Base-by-base conservation (phyloP, 2,329 filamentous ascomycete species). In the Fusarium neocosmosporiellum region DNA sequence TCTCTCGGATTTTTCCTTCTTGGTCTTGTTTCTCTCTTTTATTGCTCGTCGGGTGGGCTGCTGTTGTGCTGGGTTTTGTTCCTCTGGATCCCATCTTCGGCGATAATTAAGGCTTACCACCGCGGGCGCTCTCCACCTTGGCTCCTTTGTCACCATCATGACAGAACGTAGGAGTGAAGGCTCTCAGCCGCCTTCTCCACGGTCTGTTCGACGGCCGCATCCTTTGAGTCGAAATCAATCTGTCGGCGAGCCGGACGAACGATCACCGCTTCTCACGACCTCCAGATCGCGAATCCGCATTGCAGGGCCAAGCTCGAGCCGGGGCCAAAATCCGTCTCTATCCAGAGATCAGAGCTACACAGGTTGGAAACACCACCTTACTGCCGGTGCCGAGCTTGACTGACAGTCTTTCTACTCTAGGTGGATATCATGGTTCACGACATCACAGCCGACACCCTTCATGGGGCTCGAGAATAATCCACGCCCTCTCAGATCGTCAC, bases 391-490 rank as follows among this genome's bases (percentile, higher is more conserved):
- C 46, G 41, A 46, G 34, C 41, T 6, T 50, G 37, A 18, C 73
- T 77, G 66, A 77, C 61, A 7, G 6, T 22, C 11, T 36, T 29
- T 22, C 31, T n/a, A 31, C 14, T 39, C 20, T 70, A 84, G 85
- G 83, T 46, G 84, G 80, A 69, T 72, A 81, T 63, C 78, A 82
- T 58, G 79, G 80, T 55, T 77, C 80, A 29, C 84, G 84, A 67
- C 84, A 90, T 75, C 88, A 91, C 79, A 88, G 84, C 75, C 87
- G 90, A 50, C 85, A 86, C 48, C 86, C 85, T 24, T 92, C 90
- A 18, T 90, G 87, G 86, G 84, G 89, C 20, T 84, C 87, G 43
- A 88, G 92, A 20, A 84, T 93, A 27, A 88, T 89, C 67, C 88
- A 88, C 67, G 92, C 89, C 61, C 84, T 93, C 65, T 85, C 83